Conservation (phyloP, 805 yeast species). For the Priceomyces castillae region DNA sequence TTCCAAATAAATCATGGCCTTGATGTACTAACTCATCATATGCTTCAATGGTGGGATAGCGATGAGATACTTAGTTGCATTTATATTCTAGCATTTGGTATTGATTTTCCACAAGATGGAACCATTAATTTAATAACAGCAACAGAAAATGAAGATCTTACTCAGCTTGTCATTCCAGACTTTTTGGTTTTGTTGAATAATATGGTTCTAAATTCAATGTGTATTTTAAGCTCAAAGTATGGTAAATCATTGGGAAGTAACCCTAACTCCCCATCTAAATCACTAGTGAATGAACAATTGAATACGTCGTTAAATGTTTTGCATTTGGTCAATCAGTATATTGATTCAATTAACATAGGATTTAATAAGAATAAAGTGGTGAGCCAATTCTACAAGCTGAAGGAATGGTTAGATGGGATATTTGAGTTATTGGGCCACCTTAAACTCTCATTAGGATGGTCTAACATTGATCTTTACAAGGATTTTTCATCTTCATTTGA, state of each 20-base stretch:
- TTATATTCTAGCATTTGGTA: conserved; percentile 48
- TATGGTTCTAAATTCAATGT: conserved; percentile 32
- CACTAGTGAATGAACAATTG: conserved; percentile 13
- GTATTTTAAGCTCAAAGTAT: conserved; percentile 23
- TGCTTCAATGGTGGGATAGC: conserved; percentile 49
- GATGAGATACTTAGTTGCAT: conserved; percentile 42
- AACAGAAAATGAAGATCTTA: conserved; percentile 8
- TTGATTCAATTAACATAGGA: conserved; percentile 30
- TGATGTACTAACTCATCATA: conserved; percentile 42
- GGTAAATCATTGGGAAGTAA: conserved; percentile 33
- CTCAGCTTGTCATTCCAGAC: conserved; percentile 42
- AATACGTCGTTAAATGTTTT: conserved; percentile 30
- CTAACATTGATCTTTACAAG: conserved; percentile 14
- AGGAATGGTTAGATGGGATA: conserved; percentile 37
- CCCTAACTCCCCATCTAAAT: conserved; percentile 30
- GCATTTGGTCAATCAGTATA: conserved; percentile 34
- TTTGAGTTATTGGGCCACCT: conserved; percentile 38
- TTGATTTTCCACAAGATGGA: conserved; percentile 16
- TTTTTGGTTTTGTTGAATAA: conserved; percentile 37
- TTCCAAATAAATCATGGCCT: conserved; percentile 49
- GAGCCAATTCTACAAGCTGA: conserved; percentile 22
- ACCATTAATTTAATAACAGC: conserved; percentile 2
- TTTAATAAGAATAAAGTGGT: conserved; percentile 22
- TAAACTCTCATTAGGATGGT: conserved; percentile 25
- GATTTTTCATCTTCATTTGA: conserved; percentile 20